Evolutionary conservation across 2,329 filamentous ascomycete genomes (phyloP).

Genomic region (Sporothrix dimorphospora): DNA sequence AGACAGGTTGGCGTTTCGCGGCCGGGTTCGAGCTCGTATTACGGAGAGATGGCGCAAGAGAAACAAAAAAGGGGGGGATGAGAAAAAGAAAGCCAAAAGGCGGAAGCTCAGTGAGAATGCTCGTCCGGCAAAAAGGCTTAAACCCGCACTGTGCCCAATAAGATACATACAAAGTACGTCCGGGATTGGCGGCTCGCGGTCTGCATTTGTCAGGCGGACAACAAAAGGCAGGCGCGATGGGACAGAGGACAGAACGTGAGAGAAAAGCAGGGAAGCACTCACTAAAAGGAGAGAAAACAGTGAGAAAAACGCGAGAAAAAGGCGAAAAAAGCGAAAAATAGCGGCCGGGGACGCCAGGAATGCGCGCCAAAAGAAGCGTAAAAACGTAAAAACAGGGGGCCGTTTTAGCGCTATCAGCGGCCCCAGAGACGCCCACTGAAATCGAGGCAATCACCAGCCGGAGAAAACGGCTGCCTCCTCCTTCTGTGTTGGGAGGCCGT

Average conservation of each 20-base stretch:
- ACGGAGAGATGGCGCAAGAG: not conserved
- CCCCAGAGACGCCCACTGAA: not conserved
- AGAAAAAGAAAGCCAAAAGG: not conserved
- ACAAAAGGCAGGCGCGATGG: constrained; percentile 14
- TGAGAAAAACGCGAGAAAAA: not conserved
- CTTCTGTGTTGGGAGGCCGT: too few species aligned
- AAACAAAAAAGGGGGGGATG: not conserved
- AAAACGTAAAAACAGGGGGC: not conserved
- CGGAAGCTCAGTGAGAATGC: not conserved
- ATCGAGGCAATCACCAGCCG: not conserved
- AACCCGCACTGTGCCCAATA: constrained; percentile 14
- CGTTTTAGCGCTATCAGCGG: not conserved
- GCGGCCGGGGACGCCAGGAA: constrained; percentile 11
- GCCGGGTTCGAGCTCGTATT: constrained; percentile 8
- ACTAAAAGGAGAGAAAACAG: not conserved
- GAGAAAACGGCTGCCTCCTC: constrained; percentile 12
- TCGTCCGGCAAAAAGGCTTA: constrained; percentile 17
- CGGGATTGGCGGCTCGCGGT: constrained; percentile 9
- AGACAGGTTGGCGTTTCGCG: not conserved
- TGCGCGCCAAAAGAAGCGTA: constrained; percentile 17
- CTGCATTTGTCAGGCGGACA: constrained; percentile 17
- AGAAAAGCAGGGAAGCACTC: constrained; percentile 16
- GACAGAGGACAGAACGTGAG: not conserved
- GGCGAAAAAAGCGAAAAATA: not conserved
- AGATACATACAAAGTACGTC: too few species aligned